These are phyloP conservation scores for Trichocladium antarcticum DNA, from an alignment of 495 filamentous ascomycete species.

Conservation along the genomic window DNA sequence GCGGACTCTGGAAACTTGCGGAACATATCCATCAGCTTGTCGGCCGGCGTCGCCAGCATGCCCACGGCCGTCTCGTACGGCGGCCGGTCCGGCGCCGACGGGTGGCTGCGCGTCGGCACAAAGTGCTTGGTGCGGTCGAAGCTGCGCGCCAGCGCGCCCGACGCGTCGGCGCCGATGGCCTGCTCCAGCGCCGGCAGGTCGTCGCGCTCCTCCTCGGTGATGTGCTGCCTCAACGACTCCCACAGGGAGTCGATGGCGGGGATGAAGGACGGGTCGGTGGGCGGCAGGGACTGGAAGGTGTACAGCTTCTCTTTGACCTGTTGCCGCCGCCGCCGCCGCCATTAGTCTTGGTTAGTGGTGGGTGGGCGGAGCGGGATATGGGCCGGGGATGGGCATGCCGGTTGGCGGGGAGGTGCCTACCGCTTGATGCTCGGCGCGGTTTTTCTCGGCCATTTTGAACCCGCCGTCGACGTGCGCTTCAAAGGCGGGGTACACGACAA, in stretches of 20 bases:
- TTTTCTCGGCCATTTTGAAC: conserved; percentile 43
- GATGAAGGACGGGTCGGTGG: conserved; percentile 39
- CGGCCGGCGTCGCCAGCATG: conserved; percentile 42
- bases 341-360: background rate
- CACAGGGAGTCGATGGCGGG: conserved; percentile 44
- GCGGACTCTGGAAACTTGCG: conserved; percentile 32
- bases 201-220: conserved; percentile 47
- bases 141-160: conserved; percentile 36
- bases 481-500: conserved; percentile 58
- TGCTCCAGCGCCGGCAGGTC: conserved; percentile 49
- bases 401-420: conserved; percentile 22
- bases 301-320: conserved; percentile 57
- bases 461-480: conserved; percentile 47
- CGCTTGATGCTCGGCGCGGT: conserved; percentile 47
- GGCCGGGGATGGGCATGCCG: too few relatives aligned
- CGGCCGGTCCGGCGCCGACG: conserved; percentile 39
- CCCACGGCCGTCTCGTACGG: conserved; percentile 42
- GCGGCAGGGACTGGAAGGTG: conserved; percentile 45
- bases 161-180: conserved; percentile 28
- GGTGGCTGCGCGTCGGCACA: conserved; percentile 48
- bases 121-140: conserved; percentile 53
- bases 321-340: too few relatives aligned
- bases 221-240: conserved; percentile 43
- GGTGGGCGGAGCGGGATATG: background rate
- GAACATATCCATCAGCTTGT: conserved; percentile 41